Conservation (phyloP, 23 red algal species). For the Gracilariopsis chorda region DNA sequence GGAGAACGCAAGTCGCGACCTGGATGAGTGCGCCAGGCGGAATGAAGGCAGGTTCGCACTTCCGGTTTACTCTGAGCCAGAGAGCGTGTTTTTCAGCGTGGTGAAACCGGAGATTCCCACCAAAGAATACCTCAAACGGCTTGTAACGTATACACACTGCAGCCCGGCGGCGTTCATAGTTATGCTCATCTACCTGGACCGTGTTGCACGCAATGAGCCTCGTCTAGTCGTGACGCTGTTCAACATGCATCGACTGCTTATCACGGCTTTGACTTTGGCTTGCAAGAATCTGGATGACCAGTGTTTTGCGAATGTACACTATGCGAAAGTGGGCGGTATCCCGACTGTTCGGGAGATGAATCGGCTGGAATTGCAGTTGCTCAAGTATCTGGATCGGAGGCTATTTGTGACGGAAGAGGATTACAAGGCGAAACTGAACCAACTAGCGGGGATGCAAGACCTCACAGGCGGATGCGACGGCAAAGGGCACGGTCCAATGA, state of each 20-base stretch:
- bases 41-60: constrained; percentile 11
- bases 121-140: constrained; percentile 31
- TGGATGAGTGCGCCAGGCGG: not conserved
- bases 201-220: not conserved
- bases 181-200: constrained; percentile 59
- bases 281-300: constrained; percentile 90
- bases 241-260: constrained; percentile 86
- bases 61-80: constrained; percentile 10
- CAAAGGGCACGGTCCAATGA: too few relatives aligned
- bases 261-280: constrained; percentile 80
- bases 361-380: constrained; percentile 72
- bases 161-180: constrained; percentile 34
- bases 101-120: constrained; percentile 41
- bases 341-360: constrained; percentile 75
- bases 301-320: constrained; percentile 83
- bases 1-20: not conserved
- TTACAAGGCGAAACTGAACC: not conserved
- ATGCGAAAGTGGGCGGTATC: constrained; percentile 87
- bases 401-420: constrained; percentile 45
- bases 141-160: constrained; percentile 65
- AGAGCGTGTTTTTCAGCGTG: constrained; percentile 62
- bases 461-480: too few relatives aligned
- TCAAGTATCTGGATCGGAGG: constrained; percentile 54
- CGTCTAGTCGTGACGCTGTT: constrained; percentile 23
- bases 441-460: not conserved